A percentile compares a stretch with the other conserved stretches of the same genome.
These are phyloP conservation scores for Geoglossum cookeanum DNA, from an alignment of 2,329 filamentous ascomycete genomes.

Conservation along the genomic window DNA sequence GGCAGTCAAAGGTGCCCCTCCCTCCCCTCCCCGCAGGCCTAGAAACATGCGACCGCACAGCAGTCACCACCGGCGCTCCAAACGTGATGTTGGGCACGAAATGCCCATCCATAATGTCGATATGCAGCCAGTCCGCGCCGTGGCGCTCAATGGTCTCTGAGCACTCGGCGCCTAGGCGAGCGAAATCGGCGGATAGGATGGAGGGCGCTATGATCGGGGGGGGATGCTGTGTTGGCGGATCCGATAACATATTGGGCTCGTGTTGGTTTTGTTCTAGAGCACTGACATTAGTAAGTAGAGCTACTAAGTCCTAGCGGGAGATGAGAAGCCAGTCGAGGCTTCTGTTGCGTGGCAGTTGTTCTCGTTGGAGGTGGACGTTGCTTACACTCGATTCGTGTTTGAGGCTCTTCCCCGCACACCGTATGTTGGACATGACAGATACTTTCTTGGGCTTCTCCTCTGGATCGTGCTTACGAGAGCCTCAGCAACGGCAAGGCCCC, in stretches of 20 bases:
- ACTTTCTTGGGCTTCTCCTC: too few species aligned
- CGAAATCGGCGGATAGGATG: constrained; percentile 96
- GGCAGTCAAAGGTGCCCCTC: constrained; percentile 92
- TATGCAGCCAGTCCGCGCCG: constrained; percentile 82
- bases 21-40: constrained; percentile 49
- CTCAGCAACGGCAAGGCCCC: too few species aligned
- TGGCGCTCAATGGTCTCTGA: constrained; percentile 59
- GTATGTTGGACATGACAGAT: too few species aligned
- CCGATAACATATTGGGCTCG: not conserved
- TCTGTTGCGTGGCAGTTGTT: too few species aligned
- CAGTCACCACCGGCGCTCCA: constrained; percentile 83
- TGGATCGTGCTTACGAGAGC: too few species aligned
- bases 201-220: constrained; percentile 87
- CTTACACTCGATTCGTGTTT: too few species aligned
- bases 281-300: too few species aligned
- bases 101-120: constrained; percentile 58
- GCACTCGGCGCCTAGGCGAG: constrained; percentile 69
- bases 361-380: too few species aligned
- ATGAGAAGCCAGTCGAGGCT: too few species aligned
- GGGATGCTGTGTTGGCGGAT: constrained; percentile 29
- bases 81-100: constrained; percentile 99
- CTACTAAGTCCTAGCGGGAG: too few species aligned
- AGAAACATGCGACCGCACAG: constrained; percentile 74
- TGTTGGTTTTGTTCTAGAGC: not conserved
- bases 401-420: too few species aligned